These are phyloP conservation scores for Paecilomyces niveus DNA, from an alignment of 2,329 filamentous ascomycete species.

Conservation along the genomic window DNA sequence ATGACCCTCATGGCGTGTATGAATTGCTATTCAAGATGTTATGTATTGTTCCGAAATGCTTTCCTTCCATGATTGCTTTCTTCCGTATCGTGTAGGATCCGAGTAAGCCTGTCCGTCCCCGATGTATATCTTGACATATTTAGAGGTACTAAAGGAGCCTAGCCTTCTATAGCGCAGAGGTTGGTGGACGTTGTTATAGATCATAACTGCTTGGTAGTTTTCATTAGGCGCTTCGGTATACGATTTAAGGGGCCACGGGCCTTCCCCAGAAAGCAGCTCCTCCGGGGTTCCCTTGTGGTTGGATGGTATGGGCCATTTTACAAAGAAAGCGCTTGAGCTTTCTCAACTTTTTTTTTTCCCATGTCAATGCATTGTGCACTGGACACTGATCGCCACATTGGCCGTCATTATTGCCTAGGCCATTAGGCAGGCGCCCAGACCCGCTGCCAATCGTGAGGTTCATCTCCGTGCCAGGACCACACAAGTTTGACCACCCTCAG, in stretches of 20 bases:
- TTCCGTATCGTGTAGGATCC: background rate
- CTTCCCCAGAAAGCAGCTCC: too few species aligned
- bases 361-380: background rate
- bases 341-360: background rate
- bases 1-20: background rate
- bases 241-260: too few species aligned
- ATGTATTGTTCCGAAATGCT: background rate
- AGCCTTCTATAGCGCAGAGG: too few species aligned
- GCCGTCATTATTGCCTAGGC: background rate
- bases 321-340: background rate
- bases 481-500: background rate
- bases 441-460: background rate
- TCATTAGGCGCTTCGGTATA: too few species aligned
- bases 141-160: too few species aligned
- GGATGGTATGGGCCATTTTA: background rate
- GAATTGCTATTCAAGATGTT: background rate
- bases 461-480: background rate
- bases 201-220: too few species aligned
- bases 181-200: too few species aligned
- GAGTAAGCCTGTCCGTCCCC: too few species aligned
- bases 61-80: background rate
- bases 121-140: too few species aligned
- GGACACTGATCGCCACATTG: background rate
- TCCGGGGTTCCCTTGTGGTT: background rate
- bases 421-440: background rate